A percentile compares a stretch with the other conserved stretches of the same genome.
phyloP scores from a whole-genome alignment of 1,284 basidiomycete genomes.

The Boletus chippewaensis region DNA sequence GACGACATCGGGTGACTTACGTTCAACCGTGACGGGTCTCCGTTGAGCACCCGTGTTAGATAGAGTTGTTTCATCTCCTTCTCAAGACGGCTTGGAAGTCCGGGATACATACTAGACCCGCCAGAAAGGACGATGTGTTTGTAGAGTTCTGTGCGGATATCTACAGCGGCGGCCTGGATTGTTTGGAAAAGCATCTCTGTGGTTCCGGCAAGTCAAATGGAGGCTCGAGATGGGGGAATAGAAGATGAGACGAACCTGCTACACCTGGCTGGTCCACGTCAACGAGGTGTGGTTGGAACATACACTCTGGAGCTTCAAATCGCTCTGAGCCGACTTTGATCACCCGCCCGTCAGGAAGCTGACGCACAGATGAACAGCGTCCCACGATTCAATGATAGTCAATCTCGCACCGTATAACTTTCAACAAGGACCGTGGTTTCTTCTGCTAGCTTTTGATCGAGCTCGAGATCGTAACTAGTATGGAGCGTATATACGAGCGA shows the following conservation, averaged over 20 bases:
- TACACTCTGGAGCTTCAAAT: conserved; percentile 99
- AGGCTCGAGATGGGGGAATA: background rate
- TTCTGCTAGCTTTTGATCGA: conserved; percentile 90
- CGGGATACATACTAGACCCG: conserved; percentile 98
- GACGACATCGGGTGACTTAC: conserved; percentile 45
- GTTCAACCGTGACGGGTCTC: conserved; percentile 82
- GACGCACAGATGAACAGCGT: conserved; percentile 3
- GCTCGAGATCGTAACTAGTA: conserved; percentile 85
- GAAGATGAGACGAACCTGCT: conserved; percentile 53
- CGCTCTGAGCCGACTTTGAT: conserved; percentile 99
- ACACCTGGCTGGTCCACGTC: conserved; percentile 97
- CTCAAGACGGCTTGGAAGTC: conserved; percentile 91
- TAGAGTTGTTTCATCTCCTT: conserved; percentile 99
- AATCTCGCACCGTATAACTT: conserved; percentile 78
- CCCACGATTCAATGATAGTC: background rate
- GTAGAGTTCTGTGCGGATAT: conserved; percentile 88
- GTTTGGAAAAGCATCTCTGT: conserved; percentile 94
- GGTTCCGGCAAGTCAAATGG: background rate
- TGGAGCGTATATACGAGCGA: background rate
- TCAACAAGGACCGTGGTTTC: conserved; percentile 97
- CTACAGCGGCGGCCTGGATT: conserved; percentile 89
- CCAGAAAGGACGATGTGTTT: conserved; percentile 98
- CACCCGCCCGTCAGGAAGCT: conserved; percentile 93
- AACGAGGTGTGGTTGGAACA: conserved; percentile 99
- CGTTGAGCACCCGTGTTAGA: conserved; percentile 80